Percentiles rank a stretch among this genome's conserved stretches.
phyloP scores from a whole-genome alignment of 345 rosid genomes.

The Capsella bursapastoris region DNA sequence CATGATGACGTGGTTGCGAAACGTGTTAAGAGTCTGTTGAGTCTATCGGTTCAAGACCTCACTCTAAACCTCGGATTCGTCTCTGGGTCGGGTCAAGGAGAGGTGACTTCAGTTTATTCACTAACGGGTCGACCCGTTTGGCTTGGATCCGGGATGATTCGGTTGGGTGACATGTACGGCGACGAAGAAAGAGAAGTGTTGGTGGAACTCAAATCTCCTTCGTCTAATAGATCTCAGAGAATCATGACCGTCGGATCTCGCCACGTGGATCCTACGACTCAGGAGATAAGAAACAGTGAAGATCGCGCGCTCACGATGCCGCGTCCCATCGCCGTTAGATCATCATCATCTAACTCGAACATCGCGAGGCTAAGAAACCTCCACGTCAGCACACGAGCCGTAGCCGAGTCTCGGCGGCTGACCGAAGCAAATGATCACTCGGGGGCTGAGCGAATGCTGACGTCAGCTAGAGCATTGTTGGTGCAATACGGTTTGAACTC shows the following conservation, averaged over 20 bases:
- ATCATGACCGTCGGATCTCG: slow-evolving; percentile 68
- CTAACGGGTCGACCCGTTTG: slow-evolving; percentile 54
- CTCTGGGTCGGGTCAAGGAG: slow-evolving; percentile 72
- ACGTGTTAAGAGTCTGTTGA: slow-evolving; percentile 50
- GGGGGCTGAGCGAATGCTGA: slow-evolving; percentile 64
- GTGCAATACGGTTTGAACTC: slow-evolving; percentile 50
- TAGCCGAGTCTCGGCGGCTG: slow-evolving; percentile 76
- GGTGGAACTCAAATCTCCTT: slow-evolving; percentile 65
- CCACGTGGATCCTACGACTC: slow-evolving; percentile 58
- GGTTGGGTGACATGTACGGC: slow-evolving; percentile 67
- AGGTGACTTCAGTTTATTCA: slow-evolving; percentile 67
- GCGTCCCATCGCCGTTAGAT: slow-evolving; percentile 57
- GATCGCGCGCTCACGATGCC: slow-evolving; percentile 60
- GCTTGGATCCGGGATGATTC: slow-evolving; percentile 56
- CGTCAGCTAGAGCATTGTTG: slow-evolving; percentile 74
- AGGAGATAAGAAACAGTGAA: slow-evolving; percentile 48
- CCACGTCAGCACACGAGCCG: slow-evolving; percentile 78
- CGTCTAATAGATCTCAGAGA: slow-evolving; percentile 50
- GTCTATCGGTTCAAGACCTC: slow-evolving; percentile 66
- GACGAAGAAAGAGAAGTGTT: slow-evolving; percentile 77
- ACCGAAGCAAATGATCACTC: slow-evolving; percentile 56
- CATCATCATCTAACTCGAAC: slow-evolving; percentile 44
- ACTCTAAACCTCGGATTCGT: slow-evolving; percentile 62
- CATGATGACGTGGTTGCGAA: slow-evolving; percentile 56
- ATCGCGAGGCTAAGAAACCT: slow-evolving; percentile 64